Conservation (phyloP, 805 yeast genomes). For the Diddensiella santjacobensis region DNA sequence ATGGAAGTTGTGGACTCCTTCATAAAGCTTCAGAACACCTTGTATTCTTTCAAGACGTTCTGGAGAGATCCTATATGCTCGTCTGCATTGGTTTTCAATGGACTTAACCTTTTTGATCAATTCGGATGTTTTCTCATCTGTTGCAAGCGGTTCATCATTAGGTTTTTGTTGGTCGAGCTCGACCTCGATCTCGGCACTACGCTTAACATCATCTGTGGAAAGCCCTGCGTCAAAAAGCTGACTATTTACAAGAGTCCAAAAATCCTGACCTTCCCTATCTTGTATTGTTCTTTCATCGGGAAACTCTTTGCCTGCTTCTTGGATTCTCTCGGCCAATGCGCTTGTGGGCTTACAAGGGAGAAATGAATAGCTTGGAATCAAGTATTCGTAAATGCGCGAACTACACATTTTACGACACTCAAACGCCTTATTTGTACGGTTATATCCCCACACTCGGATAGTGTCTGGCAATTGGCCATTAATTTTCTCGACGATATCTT, state of each 20-base stretch:
- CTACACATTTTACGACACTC: slow-evolving; percentile 95
- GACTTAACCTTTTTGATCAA: slow-evolving; percentile 11
- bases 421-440: slow-evolving; percentile 82
- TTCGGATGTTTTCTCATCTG: slow-evolving; percentile 39
- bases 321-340: slow-evolving; percentile 57
- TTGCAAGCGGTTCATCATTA: slow-evolving; percentile 24
- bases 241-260: slow-evolving; percentile 58
- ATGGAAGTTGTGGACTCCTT: slow-evolving; percentile 90
- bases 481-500: slow-evolving; percentile 65
- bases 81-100: slow-evolving; percentile 49
- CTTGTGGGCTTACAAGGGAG: slow-evolving; percentile 85
- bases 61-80: slow-evolving; percentile 53
- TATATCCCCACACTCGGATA: slow-evolving; percentile 89
- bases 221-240: slow-evolving; percentile 40
- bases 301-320: slow-evolving; percentile 45
- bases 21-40: slow-evolving; percentile 64
- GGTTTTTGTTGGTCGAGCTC: slow-evolving; percentile 8
- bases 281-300: slow-evolving; percentile 62
- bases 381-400: slow-evolving; percentile 91
- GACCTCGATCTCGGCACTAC: slow-evolving; percentile 16
- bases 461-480: slow-evolving; percentile 76
- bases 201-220: slow-evolving; percentile 25
- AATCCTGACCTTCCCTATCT: slow-evolving; percentile 59
- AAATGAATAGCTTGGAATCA: slow-evolving; percentile 86
- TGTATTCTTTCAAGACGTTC: slow-evolving; percentile 63